Evolutionary conservation across 1,284 basidiomycete species (phyloP), one percentile per base, ranked within the genome.

Genomic region (Microbotryomycetes sp.): DNA sequence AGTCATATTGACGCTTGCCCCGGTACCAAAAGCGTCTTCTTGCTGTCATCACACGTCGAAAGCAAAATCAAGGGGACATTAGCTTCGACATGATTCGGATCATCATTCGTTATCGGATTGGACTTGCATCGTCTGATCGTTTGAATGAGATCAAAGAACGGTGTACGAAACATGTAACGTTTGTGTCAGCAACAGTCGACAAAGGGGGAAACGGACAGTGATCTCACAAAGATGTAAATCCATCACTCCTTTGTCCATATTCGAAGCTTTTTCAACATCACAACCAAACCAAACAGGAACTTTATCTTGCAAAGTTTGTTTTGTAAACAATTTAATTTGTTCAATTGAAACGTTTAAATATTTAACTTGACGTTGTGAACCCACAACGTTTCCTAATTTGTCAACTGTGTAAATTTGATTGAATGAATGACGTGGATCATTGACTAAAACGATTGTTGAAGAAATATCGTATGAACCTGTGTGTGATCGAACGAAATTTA

Each of bases 371-470:
- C 36, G 82, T 1, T 87, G 81, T 7, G 84, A 90, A 65, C 88
- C 88, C 86, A 89, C 92, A 45, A 97, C 80, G 73, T 97, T 97
- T 14, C 92, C 92, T 48, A 97, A 84, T 68, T 88, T 86, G 71
- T 94, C 86, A 29, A 97, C 89, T 6, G 90, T 91, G 78, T 93
- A 94, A 19, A 93, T 81, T 76, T 86, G 86, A 63, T 81, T 81
- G 72, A 86, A 88, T 14, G 80, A 79, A 73, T 96, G 92, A 32
- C 93, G 83, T 14, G 93, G 93, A 74, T 97, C 93, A 74, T 97
- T 87, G 26, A 16, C 28, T 22, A 28, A 32, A 26, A 26, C 25
- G 80, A 96, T 92, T 4, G 82, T 85, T 45, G 90, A 86, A 25
- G 60, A 58, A 19, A 61, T 60, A 57, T 59, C 32, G 73, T 49